Base-by-base conservation (phyloP, 768 basidiomycete species). In the Leccinum disarticulatum region DNA sequence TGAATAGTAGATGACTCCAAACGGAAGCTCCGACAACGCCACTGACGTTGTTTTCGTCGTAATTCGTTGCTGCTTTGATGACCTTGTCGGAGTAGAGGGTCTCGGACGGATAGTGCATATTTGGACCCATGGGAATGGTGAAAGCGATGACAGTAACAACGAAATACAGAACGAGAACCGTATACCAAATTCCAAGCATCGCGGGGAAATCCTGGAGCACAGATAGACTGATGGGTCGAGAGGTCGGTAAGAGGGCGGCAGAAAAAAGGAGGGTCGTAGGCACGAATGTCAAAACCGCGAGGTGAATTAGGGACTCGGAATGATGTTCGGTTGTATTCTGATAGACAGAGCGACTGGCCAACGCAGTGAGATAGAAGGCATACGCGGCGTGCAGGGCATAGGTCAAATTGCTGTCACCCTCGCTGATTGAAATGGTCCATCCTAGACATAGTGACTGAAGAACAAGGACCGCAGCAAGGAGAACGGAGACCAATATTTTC, bases 1-100 rank as follows among this genome's bases (percentile, higher is more conserved):
- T 86, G 73, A 97, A 97, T n/a, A 94, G 74, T 6, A 97, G 73
- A 54, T 77, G 62, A 43, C 54, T 56, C 64, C 68, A 74, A 22
- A 81, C 73, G 3, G 77, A 76, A 25, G 85, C 79, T 58, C 80
- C 87, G 81, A 67, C 59, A 36, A 59, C 33, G 47, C 88, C 89
- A 52, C 84, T 87, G 17, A 95, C 91, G 66, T 95, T 96, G 61
- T 87, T 81, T 41, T 80, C 73, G n/a, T 83, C 81, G n/a, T 72
- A 72, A 58, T 87, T 89, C 6, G 87, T 88, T 43, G 81, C 79
- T 4, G 77, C 70, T 56, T 79, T 76, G 36, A 90, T 77, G 0
- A 79, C 83, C 73, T 91, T 92, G 52, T 87, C 80, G 0, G 88
- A 84, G 69, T 94, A 95, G 36, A 95, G 87, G 11, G 75, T 74